Evolutionary conservation across 441 rosid genomes (phyloP), one percentile per base, ranked within the genome.

Genomic region (Metrosideros polymorpha): DNA sequence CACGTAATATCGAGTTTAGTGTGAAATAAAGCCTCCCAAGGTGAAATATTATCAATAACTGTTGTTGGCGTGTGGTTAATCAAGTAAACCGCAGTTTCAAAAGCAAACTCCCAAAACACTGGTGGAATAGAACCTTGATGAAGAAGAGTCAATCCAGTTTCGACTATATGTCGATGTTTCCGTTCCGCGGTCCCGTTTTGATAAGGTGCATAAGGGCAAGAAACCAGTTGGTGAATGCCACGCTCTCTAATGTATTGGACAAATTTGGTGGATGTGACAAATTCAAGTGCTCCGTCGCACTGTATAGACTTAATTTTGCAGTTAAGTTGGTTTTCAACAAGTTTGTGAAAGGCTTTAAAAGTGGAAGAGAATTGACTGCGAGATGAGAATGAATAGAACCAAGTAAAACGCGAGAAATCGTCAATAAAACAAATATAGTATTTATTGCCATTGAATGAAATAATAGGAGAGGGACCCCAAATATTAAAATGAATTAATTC

Each of bases 181-280:
- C 22, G 17, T 59, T 59, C 0, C 7, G 0, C 0, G 12, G 35
- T 59, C 10, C 9, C 2, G 1, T 59, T 29, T 59, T 29, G 35
- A 29, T 29, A 29, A 22, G 35, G 22, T 59, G 66, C 9, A 1
- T 59, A 13, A 59, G 22, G 66, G 29, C 19, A n/a, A 29, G 0
- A 59, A 59, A 59, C 66, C 0, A 3, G 5, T 14, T 14, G 35
- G 9, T 29, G 71, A 59, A 29, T 14, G 19, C 15, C 35, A 59
- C 3, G 71, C 2, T 59, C 71, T 29, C 35, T n/a, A n/a, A 59
- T 59, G 71, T 59, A 59, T 59, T n/a, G n/a, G n/a, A n/a, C n/a
- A n/a, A n/a, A n/a, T n/a, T n/a, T n/a, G n/a, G n/a, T n/a, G n/a
- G n/a, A n/a, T n/a, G n/a, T n/a, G n/a, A n/a, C n/a, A n/a, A n/a